Evolutionary conservation across 2,329 filamentous ascomycete genomes (phyloP).

Genomic region (Calonectria naviculata): DNA sequence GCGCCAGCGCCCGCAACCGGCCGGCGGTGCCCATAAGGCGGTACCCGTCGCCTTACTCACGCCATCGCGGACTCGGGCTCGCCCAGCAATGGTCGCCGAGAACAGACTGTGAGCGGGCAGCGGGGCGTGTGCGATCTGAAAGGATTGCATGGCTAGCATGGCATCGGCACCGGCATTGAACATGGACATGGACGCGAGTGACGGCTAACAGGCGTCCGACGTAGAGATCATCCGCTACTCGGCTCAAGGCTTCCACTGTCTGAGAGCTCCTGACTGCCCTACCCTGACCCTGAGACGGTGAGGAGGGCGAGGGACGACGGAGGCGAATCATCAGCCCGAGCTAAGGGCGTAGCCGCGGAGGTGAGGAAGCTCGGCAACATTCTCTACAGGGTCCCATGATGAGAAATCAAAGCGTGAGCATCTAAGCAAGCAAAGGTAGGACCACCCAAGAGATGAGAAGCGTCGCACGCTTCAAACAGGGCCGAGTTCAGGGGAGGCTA

Average conservation of each 20-base stretch:
- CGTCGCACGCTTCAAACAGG: not conserved
- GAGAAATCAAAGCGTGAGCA: not conserved
- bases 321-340: not conserved
- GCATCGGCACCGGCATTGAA: not conserved
- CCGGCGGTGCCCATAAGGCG: not conserved
- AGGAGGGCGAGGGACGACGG: not conserved
- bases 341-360: not conserved
- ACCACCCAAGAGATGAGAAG: not conserved
- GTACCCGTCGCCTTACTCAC: not conserved
- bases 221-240: not conserved
- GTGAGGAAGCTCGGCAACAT: not conserved
- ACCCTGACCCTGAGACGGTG: not conserved
- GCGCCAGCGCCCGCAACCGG: not conserved
- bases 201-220: constrained; percentile 1
- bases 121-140: not conserved
- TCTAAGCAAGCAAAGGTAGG: not conserved
- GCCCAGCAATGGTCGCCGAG: not conserved
- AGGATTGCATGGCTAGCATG: constrained; percentile 2
- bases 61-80: constrained; percentile 8
- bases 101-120: not conserved
- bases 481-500: not conserved
- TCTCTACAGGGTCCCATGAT: not conserved
- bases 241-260: not conserved
- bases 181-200: not conserved
- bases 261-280: not conserved